Conservation (phyloP, 768 basidiomycete species). For the Royoungia palumana region DNA sequence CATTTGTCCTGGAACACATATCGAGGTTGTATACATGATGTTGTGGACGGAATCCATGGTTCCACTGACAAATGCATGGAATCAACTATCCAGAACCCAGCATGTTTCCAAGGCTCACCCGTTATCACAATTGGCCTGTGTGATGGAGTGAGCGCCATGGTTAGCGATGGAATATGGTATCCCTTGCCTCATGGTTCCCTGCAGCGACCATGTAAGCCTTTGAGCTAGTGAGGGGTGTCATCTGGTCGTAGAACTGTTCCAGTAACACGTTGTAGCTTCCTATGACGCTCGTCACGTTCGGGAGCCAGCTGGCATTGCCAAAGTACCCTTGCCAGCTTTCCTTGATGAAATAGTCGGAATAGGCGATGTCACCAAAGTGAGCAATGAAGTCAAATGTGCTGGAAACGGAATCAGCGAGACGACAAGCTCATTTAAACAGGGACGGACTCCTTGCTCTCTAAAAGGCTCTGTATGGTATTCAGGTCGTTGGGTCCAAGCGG, state of each 20-base stretch:
- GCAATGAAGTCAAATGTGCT: conserved; percentile 28
- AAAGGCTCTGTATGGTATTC: conserved; percentile 28
- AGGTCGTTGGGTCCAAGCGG: conserved; percentile 26
- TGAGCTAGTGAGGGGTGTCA: conserved; percentile 21
- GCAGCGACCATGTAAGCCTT: conserved; percentile 27
- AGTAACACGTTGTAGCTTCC: conserved; percentile 24
- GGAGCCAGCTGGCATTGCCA: conserved; percentile 23
- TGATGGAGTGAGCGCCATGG: not conserved
- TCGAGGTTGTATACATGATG: conserved; percentile 25
- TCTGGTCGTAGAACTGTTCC: conserved; percentile 29
- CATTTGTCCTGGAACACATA: conserved; percentile 24
- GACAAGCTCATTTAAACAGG: not conserved
- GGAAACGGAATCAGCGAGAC: conserved; percentile 1
- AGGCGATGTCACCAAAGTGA: conserved; percentile 26
- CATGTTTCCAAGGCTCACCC: conserved; percentile 15
- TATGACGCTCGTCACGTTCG: conserved; percentile 21
- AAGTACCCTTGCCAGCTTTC: conserved; percentile 31
- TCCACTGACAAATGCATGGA: conserved; percentile 10
- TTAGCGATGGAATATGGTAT: not conserved
- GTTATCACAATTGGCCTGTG: conserved; percentile 28
- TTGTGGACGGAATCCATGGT: conserved; percentile 21
- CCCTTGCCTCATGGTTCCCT: conserved; percentile 26
- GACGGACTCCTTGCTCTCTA: conserved; percentile 26
- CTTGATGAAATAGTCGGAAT: conserved; percentile 28
- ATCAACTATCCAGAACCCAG: not conserved